Conservation (phyloP, 1,139 yeast genomes). For the Zygosaccharomyces sapae region DNA sequence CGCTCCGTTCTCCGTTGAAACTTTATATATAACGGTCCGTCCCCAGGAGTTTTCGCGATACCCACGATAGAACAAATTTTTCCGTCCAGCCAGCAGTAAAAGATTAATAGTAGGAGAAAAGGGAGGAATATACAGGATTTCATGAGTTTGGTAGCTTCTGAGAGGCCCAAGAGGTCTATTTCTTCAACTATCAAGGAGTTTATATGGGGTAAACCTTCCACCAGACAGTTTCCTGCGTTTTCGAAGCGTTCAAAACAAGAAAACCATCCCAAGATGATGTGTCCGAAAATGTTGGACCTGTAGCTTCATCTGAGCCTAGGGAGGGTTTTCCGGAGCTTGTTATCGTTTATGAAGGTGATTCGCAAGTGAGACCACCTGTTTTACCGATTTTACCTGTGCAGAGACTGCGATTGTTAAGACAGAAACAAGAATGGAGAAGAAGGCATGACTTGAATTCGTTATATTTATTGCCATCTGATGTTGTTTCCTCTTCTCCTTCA, state of each 20-base stretch:
- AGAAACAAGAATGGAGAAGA: slow-evolving; percentile 25
- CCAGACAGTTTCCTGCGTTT: neutral
- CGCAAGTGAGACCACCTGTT: slow-evolving; percentile 29
- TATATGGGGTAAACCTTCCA: slow-evolving; percentile 16
- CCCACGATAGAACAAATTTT: neutral
- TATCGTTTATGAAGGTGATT: slow-evolving; percentile 17
- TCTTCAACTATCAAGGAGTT: slow-evolving; percentile 28
- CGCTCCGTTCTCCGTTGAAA: neutral
- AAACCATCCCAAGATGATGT: neutral
- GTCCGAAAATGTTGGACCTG: neutral
- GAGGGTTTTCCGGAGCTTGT: slow-evolving; percentile 8
- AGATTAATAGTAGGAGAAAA: neutral
- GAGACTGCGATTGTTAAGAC: slow-evolving; percentile 28
- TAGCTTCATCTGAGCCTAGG: slow-evolving; percentile 4
- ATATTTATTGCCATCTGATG: neutral
- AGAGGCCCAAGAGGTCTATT: slow-evolving; percentile 21
- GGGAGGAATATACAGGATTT: neutral
- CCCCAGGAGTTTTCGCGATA: slow-evolving; percentile 1
- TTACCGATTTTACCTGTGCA: slow-evolving; percentile 34
- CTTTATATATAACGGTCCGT: neutral
- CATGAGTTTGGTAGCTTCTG: slow-evolving; percentile 1
- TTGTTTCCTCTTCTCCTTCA: neutral
- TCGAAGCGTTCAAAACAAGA: neutral
- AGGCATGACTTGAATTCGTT: slow-evolving; percentile 8
- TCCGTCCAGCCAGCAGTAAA: neutral